These are phyloP conservation scores for Yarrowia porcina DNA, from an alignment of 805 yeast species.

Conservation along the genomic window DNA sequence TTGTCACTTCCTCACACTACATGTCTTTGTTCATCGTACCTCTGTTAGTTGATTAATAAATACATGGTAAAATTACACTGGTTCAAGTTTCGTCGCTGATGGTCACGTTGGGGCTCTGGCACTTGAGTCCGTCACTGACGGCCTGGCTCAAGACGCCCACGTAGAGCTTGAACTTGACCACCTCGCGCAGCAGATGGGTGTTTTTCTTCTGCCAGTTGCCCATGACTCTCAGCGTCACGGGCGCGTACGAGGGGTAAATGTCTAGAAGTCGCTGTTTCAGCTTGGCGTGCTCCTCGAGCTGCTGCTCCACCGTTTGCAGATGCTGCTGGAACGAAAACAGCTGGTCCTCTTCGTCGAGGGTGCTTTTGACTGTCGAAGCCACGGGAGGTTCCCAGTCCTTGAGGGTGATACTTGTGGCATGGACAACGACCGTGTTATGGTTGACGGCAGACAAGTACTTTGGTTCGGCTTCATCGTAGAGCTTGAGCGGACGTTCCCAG, in stretches of 20 bases:
- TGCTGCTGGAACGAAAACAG: conserved; percentile 42
- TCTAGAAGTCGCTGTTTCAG: conserved; percentile 38
- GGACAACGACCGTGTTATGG: conserved; percentile 28
- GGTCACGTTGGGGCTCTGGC: conserved; percentile 1
- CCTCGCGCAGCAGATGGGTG: conserved; percentile 33
- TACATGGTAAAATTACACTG: background rate
- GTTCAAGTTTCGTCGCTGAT: background rate
- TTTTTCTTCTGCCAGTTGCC: conserved; percentile 38
- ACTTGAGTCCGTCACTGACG: conserved; percentile 28
- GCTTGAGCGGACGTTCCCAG: conserved; percentile 46
- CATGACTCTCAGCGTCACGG: background rate
- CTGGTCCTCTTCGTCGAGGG: conserved; percentile 41
- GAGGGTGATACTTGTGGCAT: conserved; percentile 31
- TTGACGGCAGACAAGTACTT: background rate
- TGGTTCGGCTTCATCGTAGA: background rate
- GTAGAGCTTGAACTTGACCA: conserved; percentile 35
- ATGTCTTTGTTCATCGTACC: too few relatives aligned
- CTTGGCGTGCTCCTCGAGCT: conserved; percentile 45
- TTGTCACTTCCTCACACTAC: too few relatives aligned
- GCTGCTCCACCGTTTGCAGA: conserved; percentile 40
- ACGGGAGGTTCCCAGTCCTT: conserved; percentile 38
- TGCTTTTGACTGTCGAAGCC: conserved; percentile 32
- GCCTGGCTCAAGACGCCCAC: conserved; percentile 31
- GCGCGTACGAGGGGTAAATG: background rate
- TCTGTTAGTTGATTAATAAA: conserved; percentile 1